Conservation (phyloP, 1,284 basidiomycete genomes). For the Puccinia hordei region DNA sequence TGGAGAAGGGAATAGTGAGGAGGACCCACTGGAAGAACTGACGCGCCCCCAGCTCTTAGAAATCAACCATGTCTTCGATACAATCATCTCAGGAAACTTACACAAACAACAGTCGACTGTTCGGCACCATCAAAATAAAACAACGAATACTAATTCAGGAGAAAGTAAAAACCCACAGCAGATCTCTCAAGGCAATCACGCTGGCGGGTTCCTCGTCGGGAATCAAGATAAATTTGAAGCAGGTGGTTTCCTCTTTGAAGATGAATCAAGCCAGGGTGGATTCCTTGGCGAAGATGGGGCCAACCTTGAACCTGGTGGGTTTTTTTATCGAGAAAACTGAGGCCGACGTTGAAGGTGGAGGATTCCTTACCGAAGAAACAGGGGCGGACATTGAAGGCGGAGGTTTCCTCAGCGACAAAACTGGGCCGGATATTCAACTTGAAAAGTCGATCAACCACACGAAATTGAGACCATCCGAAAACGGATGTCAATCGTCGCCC, state of each 20-base stretch:
- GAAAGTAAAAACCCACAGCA: background rate
- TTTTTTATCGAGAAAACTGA: background rate
- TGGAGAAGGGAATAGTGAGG: slow-evolving; percentile 10
- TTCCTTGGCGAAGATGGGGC: background rate
- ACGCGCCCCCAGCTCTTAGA: slow-evolving; percentile 45
- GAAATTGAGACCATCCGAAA: too few relatives aligned
- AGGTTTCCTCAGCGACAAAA: background rate
- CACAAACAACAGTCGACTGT: background rate
- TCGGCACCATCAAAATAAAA: background rate
- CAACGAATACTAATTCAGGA: background rate
- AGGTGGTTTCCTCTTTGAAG: too few relatives aligned
- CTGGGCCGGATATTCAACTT: background rate
- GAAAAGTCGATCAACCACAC: background rate
- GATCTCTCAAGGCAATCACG: background rate
- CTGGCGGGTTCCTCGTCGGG: slow-evolving; percentile 14
- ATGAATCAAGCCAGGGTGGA: slow-evolving; percentile 1
- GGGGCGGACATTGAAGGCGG: background rate
- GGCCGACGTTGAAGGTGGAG: too few relatives aligned
- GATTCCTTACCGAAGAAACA: too few relatives aligned
- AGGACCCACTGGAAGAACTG: slow-evolving; percentile 42
- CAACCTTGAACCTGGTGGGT: background rate
- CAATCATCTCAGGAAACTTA: slow-evolving; percentile 25
- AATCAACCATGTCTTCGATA: slow-evolving; percentile 38
- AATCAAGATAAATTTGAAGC: slow-evolving; percentile 1
- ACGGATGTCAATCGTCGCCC: background rate